Conservation (phyloP, 2,329 filamentous ascomycete genomes). For the Myotisia sp. region DNA sequence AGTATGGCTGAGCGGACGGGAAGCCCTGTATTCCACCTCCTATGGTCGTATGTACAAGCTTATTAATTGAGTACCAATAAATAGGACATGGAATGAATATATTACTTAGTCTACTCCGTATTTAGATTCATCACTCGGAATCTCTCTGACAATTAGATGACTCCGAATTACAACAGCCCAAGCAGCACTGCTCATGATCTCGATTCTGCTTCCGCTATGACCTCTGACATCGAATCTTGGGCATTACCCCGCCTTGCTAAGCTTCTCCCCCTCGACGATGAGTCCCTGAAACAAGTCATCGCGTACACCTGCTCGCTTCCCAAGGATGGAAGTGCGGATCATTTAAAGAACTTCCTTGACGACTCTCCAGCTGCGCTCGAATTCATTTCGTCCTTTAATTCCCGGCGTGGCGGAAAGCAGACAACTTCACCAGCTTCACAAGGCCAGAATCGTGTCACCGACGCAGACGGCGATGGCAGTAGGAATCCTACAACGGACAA, state of each 20-base stretch:
- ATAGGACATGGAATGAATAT: too few relatives aligned
- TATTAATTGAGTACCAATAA: too few relatives aligned
- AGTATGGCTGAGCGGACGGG: too few relatives aligned
- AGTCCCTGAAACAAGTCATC: slow-evolving; percentile 70
- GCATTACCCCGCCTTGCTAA: slow-evolving; percentile 58
- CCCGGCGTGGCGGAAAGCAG: slow-evolving; percentile 32
- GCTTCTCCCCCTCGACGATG: slow-evolving; percentile 71
- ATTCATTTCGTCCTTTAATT: slow-evolving; percentile 63
- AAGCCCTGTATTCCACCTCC: too few relatives aligned
- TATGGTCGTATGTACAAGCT: too few relatives aligned
- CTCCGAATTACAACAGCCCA: too few relatives aligned
- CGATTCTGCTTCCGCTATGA: neutral
- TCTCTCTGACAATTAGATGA: too few relatives aligned
- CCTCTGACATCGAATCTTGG: slow-evolving; percentile 28
- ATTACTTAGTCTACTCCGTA: too few relatives aligned
- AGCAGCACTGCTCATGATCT: too few relatives aligned
- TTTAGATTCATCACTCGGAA: too few relatives aligned
- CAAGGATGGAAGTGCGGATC: slow-evolving; percentile 62
- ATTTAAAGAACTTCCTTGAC: slow-evolving; percentile 77
- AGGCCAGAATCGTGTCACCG: slow-evolving; percentile 6
- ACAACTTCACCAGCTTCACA: too few relatives aligned
- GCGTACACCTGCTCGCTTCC: slow-evolving; percentile 66
- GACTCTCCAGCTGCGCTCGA: slow-evolving; percentile 63
- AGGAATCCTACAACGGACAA: slow-evolving; percentile 13
- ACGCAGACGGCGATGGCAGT: neutral